Base-by-base conservation (phyloP, 805 yeast genomes). In the Metschnikowia cerradonensis region DNA sequence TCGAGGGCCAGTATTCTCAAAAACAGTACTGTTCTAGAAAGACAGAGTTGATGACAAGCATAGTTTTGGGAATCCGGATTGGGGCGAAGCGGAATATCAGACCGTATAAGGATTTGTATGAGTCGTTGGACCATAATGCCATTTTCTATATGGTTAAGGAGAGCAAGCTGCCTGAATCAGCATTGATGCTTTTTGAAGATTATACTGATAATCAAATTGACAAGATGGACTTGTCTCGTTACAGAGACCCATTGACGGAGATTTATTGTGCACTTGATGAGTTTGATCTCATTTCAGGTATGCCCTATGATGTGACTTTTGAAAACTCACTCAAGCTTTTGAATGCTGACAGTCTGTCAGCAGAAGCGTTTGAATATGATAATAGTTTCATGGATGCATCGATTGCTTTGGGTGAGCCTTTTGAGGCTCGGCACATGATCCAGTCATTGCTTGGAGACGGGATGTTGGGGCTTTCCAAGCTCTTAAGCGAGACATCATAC, bases 201-300 rank as follows among this genome's bases (percentile, higher is more conserved):
- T 60, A 59, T 41, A 26, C 52, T 1, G 32, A 44, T 4, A 39
- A 40, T 3, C 43, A 43, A 10, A 3, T 14, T 14, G 49, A 47
- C 11, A 40, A 30, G 11, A 13, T 47, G 4, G 38, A 45, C 31
- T 47, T 52, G 52, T 11, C 32, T 3, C 6, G 10, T 1, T 40
- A 42, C 26, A 39, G 50, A 13, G 32, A 44, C 6, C 8, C 53
- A 1, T 37, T 58, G 35, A 43, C 66, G 3, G 41, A 51, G 0
- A 70, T 86, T 1, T 88, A 84, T 62, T 68, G 71, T 4, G 61
- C 74, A 0, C 69, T 90, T 3, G 81, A 78, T 45, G 90, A 86
- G 50, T 68, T 73, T 2, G 96, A 90, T 62, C 65, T 88, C 37
- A 62, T 79, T 4, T 75, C 76, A 56, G 95, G 95, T 0, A 65